Conservation (phyloP, 768 basidiomycete species). For the Nevesoporus exiguus region DNA sequence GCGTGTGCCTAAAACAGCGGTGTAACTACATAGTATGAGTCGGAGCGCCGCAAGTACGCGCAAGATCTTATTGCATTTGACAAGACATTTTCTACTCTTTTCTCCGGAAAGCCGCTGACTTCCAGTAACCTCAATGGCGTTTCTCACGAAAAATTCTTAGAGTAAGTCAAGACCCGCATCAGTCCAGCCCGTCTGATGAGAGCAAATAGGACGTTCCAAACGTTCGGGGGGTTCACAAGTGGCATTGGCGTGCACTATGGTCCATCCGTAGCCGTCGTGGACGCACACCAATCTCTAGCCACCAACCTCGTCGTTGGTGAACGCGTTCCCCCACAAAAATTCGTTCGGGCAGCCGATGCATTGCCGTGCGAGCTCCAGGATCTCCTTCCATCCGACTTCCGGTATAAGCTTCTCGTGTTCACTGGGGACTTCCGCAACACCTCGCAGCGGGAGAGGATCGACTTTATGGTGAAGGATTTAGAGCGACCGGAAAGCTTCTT, state of each 20-base stretch:
- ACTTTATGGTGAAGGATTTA: constrained; percentile 28
- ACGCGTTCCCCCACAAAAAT: constrained; percentile 46
- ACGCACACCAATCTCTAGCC: constrained; percentile 37
- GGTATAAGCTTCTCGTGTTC: constrained; percentile 50
- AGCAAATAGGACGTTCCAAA: constrained; percentile 40
- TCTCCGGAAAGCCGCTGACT: constrained; percentile 50
- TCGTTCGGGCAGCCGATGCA: constrained; percentile 46
- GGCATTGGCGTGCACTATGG: constrained; percentile 50
- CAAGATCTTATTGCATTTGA: constrained; percentile 54
- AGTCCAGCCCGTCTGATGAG: not conserved
- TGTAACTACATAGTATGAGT: constrained; percentile 42
- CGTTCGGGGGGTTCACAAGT: constrained; percentile 44
- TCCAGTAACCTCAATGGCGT: constrained; percentile 36
- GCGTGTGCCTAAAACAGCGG: not conserved
- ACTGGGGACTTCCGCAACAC: constrained; percentile 32
- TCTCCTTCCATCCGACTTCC: constrained; percentile 43
- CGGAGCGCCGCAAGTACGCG: constrained; percentile 51
- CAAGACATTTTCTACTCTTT: constrained; percentile 47
- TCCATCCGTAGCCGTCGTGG: constrained; percentile 37
- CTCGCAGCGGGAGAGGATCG: constrained; percentile 23
- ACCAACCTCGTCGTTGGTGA: constrained; percentile 44
- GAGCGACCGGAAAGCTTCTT: constrained; percentile 27
- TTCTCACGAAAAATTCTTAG: constrained; percentile 43
- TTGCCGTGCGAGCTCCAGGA: constrained; percentile 49
- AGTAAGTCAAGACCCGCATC: constrained; percentile 24